Evolutionary conservation across 768 basidiomycete species (phyloP).

Genomic region (Podaxis pistillaris): DNA sequence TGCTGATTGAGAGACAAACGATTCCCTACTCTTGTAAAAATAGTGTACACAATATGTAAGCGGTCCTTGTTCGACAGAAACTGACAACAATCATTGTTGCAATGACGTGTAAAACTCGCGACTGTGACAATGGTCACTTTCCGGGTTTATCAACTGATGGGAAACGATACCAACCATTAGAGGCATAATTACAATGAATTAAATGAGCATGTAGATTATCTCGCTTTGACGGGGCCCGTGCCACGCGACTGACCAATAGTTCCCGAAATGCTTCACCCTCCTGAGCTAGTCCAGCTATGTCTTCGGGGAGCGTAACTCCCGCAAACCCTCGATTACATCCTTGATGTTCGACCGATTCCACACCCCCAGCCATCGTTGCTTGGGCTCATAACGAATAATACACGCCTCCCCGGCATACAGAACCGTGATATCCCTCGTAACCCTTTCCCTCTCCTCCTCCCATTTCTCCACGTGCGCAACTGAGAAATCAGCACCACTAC

Average conservation of each 20-base stretch:
- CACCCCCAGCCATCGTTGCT: slow-evolving; percentile 27
- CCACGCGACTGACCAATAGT: neutral
- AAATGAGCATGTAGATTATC: neutral
- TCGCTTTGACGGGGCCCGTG: neutral
- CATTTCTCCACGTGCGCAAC: neutral
- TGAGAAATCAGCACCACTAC: neutral
- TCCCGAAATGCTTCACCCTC: neutral
- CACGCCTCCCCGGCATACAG: slow-evolving; percentile 5
- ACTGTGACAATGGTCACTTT: neutral
- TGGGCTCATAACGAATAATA: slow-evolving; percentile 10
- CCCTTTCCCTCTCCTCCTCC: neutral
- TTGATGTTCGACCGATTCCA: slow-evolving; percentile 27
- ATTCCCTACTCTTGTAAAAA: neutral
- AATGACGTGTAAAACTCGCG: neutral
- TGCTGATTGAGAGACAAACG: neutral
- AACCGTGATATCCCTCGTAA: neutral
- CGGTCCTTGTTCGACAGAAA: neutral
- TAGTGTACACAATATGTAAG: neutral
- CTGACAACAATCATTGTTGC: neutral
- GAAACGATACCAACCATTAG: neutral
- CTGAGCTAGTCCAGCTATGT: neutral
- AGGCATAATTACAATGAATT: slow-evolving; percentile 6
- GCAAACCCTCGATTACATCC: slow-evolving; percentile 27
- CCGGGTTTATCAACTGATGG: neutral
- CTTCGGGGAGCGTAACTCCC: slow-evolving; percentile 23